phyloP scores from a whole-genome alignment of 2,329 filamentous ascomycete species.

The Malbranchea cinnamomea region DNA sequence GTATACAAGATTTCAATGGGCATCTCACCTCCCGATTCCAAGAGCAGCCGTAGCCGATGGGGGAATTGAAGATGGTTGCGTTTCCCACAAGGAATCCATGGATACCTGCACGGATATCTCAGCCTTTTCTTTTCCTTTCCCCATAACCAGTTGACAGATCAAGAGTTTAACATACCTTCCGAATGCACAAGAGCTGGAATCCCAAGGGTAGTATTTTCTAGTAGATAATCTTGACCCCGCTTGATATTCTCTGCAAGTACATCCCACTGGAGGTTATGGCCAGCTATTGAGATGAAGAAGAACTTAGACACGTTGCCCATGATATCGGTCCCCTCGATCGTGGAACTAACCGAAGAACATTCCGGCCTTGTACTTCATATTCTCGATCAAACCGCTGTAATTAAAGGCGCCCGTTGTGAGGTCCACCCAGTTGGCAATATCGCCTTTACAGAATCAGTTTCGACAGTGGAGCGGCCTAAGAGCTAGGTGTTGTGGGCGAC shows the following conservation, averaged over 20 bases:
- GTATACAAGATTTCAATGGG: too few relatives aligned
- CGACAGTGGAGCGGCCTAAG: neutral
- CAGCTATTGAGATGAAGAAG: conserved; percentile 15
- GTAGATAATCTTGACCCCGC: conserved; percentile 52
- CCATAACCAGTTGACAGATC: neutral
- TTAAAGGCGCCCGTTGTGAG: conserved; percentile 53
- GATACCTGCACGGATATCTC: conserved; percentile 24
- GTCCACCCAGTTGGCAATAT: conserved; percentile 60
- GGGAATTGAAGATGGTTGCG: conserved; percentile 66
- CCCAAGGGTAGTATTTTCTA: conserved; percentile 50
- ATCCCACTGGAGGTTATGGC: conserved; percentile 49
- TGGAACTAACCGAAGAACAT: conserved; percentile 40
- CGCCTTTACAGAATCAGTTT: conserved; percentile 22
- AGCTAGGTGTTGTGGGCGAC: neutral
- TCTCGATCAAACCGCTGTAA: conserved; percentile 48
- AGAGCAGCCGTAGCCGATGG: conserved; percentile 56
- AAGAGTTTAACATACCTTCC: too few relatives aligned
- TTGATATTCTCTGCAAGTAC: conserved; percentile 49
- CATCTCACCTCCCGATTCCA: conserved; percentile 43
- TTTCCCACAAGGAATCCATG: conserved; percentile 57
- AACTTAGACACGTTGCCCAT: neutral
- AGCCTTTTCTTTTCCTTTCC: neutral
- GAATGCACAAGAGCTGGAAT: conserved; percentile 62
- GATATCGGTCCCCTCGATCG: neutral
- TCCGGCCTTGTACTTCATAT: conserved; percentile 50